These are phyloP conservation scores for Lindgomyces ingoldianus DNA, from an alignment of 495 filamentous ascomycete genomes.

Conservation along the genomic window DNA sequence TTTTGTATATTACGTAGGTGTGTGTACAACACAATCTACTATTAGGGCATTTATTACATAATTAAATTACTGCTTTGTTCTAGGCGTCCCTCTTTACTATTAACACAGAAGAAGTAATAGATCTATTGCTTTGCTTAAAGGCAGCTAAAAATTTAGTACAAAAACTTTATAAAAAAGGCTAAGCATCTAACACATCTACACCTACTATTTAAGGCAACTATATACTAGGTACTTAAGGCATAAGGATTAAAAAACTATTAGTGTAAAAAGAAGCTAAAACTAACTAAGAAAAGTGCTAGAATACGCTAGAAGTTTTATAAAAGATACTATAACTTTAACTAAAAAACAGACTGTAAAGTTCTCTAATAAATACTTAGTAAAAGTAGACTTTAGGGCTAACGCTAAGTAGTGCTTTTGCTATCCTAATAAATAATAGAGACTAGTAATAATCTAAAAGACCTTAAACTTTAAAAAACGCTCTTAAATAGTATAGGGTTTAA, in stretches of 20 bases:
- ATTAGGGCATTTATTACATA: neutral
- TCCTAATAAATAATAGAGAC: neutral
- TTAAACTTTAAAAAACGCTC: neutral
- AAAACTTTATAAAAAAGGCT: neutral
- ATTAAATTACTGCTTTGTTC: neutral
- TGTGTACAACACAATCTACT: neutral
- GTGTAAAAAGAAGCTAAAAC: neutral
- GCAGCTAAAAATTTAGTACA: neutral
- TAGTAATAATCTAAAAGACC: neutral
- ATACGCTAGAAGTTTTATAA: neutral
- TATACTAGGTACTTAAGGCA: neutral
- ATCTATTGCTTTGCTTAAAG: neutral
- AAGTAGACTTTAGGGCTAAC: neutral
- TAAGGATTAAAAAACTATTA: neutral
- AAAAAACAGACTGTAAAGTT: constrained; percentile 2
- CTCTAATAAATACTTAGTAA: neutral
- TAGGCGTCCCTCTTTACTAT: neutral
- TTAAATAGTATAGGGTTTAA: neutral
- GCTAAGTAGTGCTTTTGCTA: neutral
- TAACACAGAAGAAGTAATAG: neutral
- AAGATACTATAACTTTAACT: neutral
- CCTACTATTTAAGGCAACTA: neutral
- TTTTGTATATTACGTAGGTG: neutral
- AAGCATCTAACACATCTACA: neutral
- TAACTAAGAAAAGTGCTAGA: neutral